Conservation (phyloP, 352 stramenopile species). For the Phytophthora tentaculata region DNA sequence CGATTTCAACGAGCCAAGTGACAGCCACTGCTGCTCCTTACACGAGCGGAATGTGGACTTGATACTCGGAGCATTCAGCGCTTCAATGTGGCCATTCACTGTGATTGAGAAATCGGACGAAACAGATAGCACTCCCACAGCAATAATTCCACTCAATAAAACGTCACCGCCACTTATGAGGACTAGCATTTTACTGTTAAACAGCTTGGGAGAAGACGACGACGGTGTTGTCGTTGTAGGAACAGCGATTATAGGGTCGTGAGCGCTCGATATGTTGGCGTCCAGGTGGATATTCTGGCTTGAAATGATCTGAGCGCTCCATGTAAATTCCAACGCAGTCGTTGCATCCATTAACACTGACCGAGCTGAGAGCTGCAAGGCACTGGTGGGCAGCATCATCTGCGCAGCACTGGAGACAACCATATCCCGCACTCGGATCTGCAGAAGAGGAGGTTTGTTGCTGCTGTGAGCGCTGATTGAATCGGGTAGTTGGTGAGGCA, state of each 20-base stretch:
- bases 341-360: conserved; percentile 68
- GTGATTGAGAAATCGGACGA: conserved; percentile 59
- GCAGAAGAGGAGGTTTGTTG: conserved; percentile 32
- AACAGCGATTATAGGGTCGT: conserved; percentile 26
- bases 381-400: conserved; percentile 48
- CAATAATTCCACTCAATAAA: conserved; percentile 52
- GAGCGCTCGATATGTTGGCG: conserved; percentile 49
- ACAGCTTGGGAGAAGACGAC: conserved; percentile 7
- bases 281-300: conserved; percentile 58
- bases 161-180: conserved; percentile 64
- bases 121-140: conserved; percentile 57
- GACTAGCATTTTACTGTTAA: conserved; percentile 46
- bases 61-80: conserved; percentile 44
- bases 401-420: conserved; percentile 47
- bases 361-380: conserved; percentile 42
- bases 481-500: conserved; percentile 22
- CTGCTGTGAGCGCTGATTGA: conserved; percentile 28
- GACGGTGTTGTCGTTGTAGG: conserved; percentile 16
- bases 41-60: conserved; percentile 58
- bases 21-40: conserved; percentile 48
- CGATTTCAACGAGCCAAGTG: conserved; percentile 21
- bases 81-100: conserved; percentile 53
- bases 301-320: conserved; percentile 49
- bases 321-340: conserved; percentile 45
- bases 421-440: conserved; percentile 50